These are phyloP conservation scores for Suillus brevipes DNA, from an alignment of 768 basidiomycete species.

Conservation along the genomic window DNA sequence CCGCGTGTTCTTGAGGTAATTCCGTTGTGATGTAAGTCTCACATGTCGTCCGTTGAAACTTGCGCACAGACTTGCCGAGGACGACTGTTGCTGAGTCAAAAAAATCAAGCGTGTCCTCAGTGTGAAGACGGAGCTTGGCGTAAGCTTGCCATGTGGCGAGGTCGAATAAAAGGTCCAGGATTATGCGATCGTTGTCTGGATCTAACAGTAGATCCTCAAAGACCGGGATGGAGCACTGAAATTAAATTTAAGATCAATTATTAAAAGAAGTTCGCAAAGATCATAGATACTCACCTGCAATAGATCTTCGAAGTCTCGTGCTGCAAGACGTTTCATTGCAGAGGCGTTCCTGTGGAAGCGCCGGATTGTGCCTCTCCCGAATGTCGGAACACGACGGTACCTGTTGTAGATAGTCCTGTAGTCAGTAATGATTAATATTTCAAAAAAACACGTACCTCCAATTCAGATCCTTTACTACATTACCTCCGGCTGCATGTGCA, in stretches of 20 bases:
- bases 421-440: neutral
- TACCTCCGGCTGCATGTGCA: neutral
- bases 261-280: neutral
- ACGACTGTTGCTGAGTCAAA: slow-evolving; percentile 23
- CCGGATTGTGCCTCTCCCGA: slow-evolving; percentile 9
- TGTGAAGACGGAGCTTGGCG: slow-evolving; percentile 36
- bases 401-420: slow-evolving; percentile 3
- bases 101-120: slow-evolving; percentile 16
- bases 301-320: slow-evolving; percentile 15
- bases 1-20: slow-evolving; percentile 28
- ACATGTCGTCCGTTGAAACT: slow-evolving; percentile 25
- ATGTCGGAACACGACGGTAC: slow-evolving; percentile 15
- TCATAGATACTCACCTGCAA: slow-evolving; percentile 8
- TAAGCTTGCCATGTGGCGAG: slow-evolving; percentile 35
- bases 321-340: slow-evolving; percentile 13
- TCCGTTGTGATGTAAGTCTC: slow-evolving; percentile 27
- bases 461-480: neutral
- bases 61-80: slow-evolving; percentile 23
- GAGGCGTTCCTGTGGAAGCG: slow-evolving; percentile 10
- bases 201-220: slow-evolving; percentile 37
- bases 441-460: neutral
- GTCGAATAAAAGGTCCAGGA: slow-evolving; percentile 27
- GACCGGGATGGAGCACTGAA: slow-evolving; percentile 35
- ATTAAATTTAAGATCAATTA: neutral
- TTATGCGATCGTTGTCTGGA: slow-evolving; percentile 14